phyloP scores from a whole-genome alignment of 176 grass and related monocot species.

The Hyparrhenia diplandra region DNA sequence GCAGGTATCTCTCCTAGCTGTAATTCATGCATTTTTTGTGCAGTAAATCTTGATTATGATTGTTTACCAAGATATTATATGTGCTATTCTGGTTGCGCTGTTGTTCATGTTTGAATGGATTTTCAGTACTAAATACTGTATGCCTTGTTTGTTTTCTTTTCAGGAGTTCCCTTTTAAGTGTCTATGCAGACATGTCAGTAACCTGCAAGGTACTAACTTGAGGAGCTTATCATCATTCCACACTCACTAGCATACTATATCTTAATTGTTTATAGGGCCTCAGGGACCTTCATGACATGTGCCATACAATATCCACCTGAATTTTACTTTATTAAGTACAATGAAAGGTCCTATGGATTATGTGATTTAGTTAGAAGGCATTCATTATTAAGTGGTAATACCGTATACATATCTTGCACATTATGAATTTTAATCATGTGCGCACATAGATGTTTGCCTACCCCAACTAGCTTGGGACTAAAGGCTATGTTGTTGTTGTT shows the following conservation, averaged over 20 bases:
- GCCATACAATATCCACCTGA: background rate
- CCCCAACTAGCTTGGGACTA: too few relatives aligned
- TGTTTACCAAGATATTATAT: conserved; percentile 11
- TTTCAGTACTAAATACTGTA: background rate
- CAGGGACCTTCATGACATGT: background rate
- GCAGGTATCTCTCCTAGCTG: conserved; percentile 52
- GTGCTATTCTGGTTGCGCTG: background rate
- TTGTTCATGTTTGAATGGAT: background rate
- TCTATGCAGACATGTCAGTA: conserved; percentile 97
- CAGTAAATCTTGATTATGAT: background rate
- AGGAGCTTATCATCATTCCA: background rate
- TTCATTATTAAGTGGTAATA: background rate
- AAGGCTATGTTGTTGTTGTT: too few relatives aligned
- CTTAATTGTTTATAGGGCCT: background rate
- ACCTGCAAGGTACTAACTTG: conserved; percentile 80
- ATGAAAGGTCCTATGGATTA: background rate
- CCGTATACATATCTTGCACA: background rate
- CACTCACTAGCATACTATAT: background rate
- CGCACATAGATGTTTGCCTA: too few relatives aligned
- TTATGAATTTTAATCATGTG: background rate
- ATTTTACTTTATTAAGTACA: background rate
- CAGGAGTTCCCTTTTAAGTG: conserved; percentile 95
- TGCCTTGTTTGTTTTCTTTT: conserved; percentile 46
- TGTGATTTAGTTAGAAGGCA: background rate
- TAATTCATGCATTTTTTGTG: conserved; percentile 19